Percentiles rank a stretch among this genome's conserved stretches.
These are phyloP conservation scores for Pythium brachiatum DNA, from an alignment of 352 stramenopile genomes.

Conservation along the genomic window DNA sequence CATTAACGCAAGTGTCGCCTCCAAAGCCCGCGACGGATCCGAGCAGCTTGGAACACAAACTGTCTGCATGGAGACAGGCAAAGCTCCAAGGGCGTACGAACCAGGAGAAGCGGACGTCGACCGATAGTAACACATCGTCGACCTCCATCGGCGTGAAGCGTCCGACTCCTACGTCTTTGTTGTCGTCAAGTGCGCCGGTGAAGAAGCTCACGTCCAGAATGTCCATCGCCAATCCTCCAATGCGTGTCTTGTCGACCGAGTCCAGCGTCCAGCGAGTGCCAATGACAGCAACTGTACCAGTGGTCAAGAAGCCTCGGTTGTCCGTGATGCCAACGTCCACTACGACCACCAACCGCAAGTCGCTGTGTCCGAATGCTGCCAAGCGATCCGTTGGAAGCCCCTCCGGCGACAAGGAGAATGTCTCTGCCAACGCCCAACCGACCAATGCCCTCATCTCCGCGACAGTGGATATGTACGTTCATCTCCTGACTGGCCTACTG, in stretches of 20 bases:
- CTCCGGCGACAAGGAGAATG: slow-evolving; percentile 21
- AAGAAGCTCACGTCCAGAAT: slow-evolving; percentile 8
- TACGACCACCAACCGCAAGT: slow-evolving; percentile 1
- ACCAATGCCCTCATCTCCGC: neutral
- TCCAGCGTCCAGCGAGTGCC: neutral
- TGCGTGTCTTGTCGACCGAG: slow-evolving; percentile 3
- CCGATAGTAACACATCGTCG: neutral
- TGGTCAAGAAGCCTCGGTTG: slow-evolving; percentile 16
- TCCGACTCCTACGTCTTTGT: slow-evolving; percentile 1
- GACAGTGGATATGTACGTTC: slow-evolving; percentile 10
- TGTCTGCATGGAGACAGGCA: slow-evolving; percentile 13
- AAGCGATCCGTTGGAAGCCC: slow-evolving; percentile 5
- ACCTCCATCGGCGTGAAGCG: slow-evolving; percentile 20
- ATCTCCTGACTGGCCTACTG: too few relatives aligned
- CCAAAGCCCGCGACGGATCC: neutral
- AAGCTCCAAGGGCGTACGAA: slow-evolving; percentile 12
- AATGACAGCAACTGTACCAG: neutral
- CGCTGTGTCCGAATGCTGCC: slow-evolving; percentile 9
- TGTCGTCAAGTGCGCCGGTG: too few relatives aligned
- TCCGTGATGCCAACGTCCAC: slow-evolving; percentile 14
- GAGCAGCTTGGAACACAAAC: slow-evolving; percentile 18
- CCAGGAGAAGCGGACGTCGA: slow-evolving; percentile 6
- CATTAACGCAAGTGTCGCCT: neutral
- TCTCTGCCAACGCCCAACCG: neutral
- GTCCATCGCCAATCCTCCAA: slow-evolving; percentile 12